A percentile compares a stretch with the other conserved stretches of the same genome.
phyloP scores from a whole-genome alignment of 2,329 filamentous ascomycete species.

The Teratosphaeria viscida region DNA sequence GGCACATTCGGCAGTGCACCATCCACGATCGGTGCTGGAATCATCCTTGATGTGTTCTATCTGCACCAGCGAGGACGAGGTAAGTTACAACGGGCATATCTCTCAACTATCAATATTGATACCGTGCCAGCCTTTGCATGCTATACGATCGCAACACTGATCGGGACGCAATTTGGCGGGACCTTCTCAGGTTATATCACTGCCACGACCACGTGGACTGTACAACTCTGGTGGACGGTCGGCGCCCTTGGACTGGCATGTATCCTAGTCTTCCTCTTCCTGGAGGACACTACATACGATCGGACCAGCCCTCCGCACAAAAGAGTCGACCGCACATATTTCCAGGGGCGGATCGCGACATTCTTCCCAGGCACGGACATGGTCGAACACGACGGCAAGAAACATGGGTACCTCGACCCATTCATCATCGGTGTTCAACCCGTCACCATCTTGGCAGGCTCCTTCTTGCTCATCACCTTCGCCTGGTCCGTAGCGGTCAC shows the following conservation, averaged over 20 bases:
- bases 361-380: slow-evolving; percentile 21
- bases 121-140: slow-evolving; percentile 1
- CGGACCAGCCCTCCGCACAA: background rate
- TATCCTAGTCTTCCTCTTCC: slow-evolving; percentile 2
- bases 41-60: slow-evolving; percentile 36
- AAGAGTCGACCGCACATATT: background rate
- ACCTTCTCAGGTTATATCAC: slow-evolving; percentile 4
- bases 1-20: slow-evolving; percentile 31
- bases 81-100: background rate
- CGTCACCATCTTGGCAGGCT: slow-evolving; percentile 27
- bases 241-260: background rate
- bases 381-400: slow-evolving; percentile 4
- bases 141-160: background rate
- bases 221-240: slow-evolving; percentile 5
- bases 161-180: background rate
- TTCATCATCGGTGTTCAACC: slow-evolving; percentile 22
- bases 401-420: slow-evolving; percentile 12
- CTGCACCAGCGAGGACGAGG: slow-evolving; percentile 3
- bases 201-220: background rate
- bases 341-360: slow-evolving; percentile 17
- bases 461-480: slow-evolving; percentile 29
- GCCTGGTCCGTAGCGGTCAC: slow-evolving; percentile 10
- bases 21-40: slow-evolving; percentile 28
- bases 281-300: slow-evolving; percentile 5
- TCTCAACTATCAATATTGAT: background rate